Evolutionary conservation across 495 filamentous ascomycete genomes (phyloP), one percentile per base, ranked within the genome.

Genomic region (Aspergillus cristatus): DNA sequence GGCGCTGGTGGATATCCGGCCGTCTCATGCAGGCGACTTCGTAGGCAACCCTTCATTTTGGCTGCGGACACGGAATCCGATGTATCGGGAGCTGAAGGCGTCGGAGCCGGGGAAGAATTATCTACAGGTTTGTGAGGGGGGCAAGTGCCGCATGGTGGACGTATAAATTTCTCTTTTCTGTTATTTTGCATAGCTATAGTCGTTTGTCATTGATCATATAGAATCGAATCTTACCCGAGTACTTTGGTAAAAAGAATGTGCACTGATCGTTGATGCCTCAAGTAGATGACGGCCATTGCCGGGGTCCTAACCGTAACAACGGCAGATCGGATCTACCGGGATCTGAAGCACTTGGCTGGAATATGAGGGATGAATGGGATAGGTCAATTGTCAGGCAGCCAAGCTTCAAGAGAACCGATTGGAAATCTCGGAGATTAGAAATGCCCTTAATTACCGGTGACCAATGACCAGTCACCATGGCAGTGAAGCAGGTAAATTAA

Each of bases 121-220:
- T 39, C 35, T 76, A 7, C 36, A 73, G 34, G 48, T 75, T 15
- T 78, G 74, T 41, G 70, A 76, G 46, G 50, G 48, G 6, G 71
- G 73, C 0, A 48, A 35, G 24, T 78, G 74, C 50, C 48, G 49
- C 34, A 62, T 52, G 13, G 62, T 70, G 24, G 57, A 68, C 45
- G 37, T 65, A 8, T 65, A 49, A 51, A 39, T 31, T 32, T 37
- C 5, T 5, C 11, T 24, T 37, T 25, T 15, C 6, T 14, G 7
- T 18, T 18, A 17, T 18, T 14, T 20, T 38, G 25, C 18, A 22
- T 14, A 22, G 22, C 18, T 28, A 24, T 37, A 24, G 20, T 18
- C 34, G 25, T 8, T 37, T 28, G 28, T 18, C 34, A 14, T 37
- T 7, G 25, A 25, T 28, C 6, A 24, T n/a, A n/a, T n/a, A n/a